Percentiles rank a stretch among this genome's conserved stretches.
Conservation (phyloP, 768 basidiomycete genomes). For the Chalciporus pseudorubinellus region DNA sequence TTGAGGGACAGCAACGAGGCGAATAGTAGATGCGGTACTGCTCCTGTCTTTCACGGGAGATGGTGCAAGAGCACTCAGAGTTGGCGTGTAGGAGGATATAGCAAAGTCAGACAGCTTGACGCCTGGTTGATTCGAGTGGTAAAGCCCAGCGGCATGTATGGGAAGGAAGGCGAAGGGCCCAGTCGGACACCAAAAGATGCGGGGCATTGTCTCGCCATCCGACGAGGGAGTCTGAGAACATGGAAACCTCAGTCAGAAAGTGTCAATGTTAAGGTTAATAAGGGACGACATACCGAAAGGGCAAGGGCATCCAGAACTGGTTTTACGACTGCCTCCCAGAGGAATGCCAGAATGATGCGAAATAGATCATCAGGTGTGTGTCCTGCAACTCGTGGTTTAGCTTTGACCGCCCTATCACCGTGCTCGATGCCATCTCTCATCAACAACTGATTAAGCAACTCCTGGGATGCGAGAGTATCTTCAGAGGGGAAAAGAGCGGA, state of each 20-base stretch:
- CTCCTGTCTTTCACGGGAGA: not conserved
- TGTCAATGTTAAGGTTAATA: not conserved
- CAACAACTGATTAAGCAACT: too few relatives aligned
- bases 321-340: not conserved
- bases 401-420: too few relatives aligned
- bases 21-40: not conserved
- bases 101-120: not conserved
- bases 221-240: not conserved
- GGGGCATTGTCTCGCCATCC: not conserved
- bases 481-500: too few relatives aligned
- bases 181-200: not conserved
- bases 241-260: too few relatives aligned
- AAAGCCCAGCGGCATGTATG: not conserved
- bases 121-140: not conserved
- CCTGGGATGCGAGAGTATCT: too few relatives aligned
- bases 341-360: not conserved
- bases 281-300: not conserved
- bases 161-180: not conserved
- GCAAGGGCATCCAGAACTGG: not conserved
- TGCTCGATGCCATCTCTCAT: too few relatives aligned
- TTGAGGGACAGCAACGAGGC: constrained; percentile 11
- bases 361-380: not conserved
- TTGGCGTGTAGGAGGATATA: constrained; percentile 26
- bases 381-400: not conserved
- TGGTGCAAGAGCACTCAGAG: constrained; percentile 12